Evolutionary conservation across 2,329 filamentous ascomycete species (phyloP).

Genomic region (Paecilomyces sp.): DNA sequence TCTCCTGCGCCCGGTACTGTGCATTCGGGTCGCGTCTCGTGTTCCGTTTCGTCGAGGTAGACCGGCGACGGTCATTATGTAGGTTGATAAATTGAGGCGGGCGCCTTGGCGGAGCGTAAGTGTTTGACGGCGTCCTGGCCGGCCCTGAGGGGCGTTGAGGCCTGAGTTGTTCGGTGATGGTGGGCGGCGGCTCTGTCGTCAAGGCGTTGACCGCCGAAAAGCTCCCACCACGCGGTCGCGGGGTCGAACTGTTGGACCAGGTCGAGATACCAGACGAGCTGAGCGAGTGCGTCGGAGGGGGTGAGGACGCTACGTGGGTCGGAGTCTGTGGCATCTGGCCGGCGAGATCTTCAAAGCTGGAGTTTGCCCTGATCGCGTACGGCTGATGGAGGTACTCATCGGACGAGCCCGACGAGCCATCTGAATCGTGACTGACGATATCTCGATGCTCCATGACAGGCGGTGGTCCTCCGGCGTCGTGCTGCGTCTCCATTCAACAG

Average conservation of each 20-base stretch:
- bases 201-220: slow-evolving; percentile 34
- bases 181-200: slow-evolving; percentile 19
- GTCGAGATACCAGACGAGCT: slow-evolving; percentile 21
- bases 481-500: not conserved
- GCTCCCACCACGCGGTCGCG: slow-evolving; percentile 38
- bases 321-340: slow-evolving; percentile 20
- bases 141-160: slow-evolving; percentile 62
- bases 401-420: slow-evolving; percentile 31
- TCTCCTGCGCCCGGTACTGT: slow-evolving; percentile 77
- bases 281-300: slow-evolving; percentile 14
- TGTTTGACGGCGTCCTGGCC: slow-evolving; percentile 67
- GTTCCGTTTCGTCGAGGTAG: slow-evolving; percentile 48
- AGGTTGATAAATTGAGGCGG: slow-evolving; percentile 43
- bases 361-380: slow-evolving; percentile 23
- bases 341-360: slow-evolving; percentile 26
- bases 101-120: slow-evolving; percentile 61
- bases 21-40: slow-evolving; percentile 59
- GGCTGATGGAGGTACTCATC: slow-evolving; percentile 31
- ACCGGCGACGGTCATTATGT: slow-evolving; percentile 46
- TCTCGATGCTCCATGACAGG: slow-evolving; percentile 38
- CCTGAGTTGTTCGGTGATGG: slow-evolving; percentile 32
- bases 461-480: slow-evolving; percentile 8
- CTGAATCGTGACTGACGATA: slow-evolving; percentile 31
- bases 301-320: slow-evolving; percentile 27
- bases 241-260: slow-evolving; percentile 28